Base-by-base conservation (phyloP, 1,139 yeast species). In the Geotrichum reessii region DNA sequence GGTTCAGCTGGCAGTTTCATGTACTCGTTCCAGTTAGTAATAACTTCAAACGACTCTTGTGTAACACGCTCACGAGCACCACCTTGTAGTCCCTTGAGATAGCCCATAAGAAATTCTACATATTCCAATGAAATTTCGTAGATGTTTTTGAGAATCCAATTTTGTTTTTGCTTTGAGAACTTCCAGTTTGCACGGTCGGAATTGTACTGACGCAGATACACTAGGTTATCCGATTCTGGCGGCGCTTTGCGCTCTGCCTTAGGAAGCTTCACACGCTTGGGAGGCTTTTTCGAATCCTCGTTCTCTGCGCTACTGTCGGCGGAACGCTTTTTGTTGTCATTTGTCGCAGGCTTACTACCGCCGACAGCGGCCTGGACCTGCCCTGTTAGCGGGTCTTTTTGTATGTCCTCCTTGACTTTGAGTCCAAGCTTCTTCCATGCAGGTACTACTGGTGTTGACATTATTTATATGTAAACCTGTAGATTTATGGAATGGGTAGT, bases 401-500 rank as follows among this genome's bases (percentile, higher is more conserved):
- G 47, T 3, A 60, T 58, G 1, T 61, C 55, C 33, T 62, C 61
- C 46, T 67, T 69, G 76, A 85, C 85, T 66, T 82, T 81, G 47
- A 90, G 80, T 46, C 96, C 96, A 31, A 88, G 80, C 68, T 85
- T 80, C 71, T 91, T 90, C 98, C 98, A 91, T 0, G 97, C 97
- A 49, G 98, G 97, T 46, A 87, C 76, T n/a, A 40, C 31, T n/a
- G 62, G 24, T 11, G 56, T 27, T 21, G 47, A 37, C 56, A 47
- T 53, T 37, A 33, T 55, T n/a, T 28, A 31, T 3, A 22, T 19
- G 22, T 50, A 24, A 37, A 37, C n/a, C 44, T 14, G 21, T n/a
- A 37, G 5, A 37, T n/a, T 6, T 6, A n/a, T n/a, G 17, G 17
- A 5, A 8, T 5, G 44, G 2, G 44, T 8, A 12, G 37, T 37